Conservation (phyloP, 495 filamentous ascomycete species). For the Cenococcum geophilum region DNA sequence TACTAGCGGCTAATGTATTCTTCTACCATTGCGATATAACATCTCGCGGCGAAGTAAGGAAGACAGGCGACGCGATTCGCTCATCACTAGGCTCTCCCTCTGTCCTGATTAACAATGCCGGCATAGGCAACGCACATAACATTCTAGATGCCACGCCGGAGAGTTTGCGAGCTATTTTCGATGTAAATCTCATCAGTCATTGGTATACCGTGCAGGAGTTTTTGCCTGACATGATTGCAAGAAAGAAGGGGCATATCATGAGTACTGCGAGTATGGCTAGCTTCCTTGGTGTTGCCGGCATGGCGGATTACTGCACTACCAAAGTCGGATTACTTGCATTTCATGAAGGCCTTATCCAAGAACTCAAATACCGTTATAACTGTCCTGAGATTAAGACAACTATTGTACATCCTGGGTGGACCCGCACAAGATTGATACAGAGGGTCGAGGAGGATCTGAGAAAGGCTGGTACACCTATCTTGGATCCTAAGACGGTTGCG, state of each 20-base stretch:
- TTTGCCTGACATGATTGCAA: conserved; percentile 53
- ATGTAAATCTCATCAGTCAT: conserved; percentile 56
- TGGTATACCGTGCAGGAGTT: conserved; percentile 55
- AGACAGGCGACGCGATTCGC: conserved; percentile 45
- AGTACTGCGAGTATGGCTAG: conserved; percentile 51
- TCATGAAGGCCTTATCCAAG: conserved; percentile 43
- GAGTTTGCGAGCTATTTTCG: conserved; percentile 48
- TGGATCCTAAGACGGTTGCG: conserved; percentile 29
- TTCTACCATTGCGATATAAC: conserved; percentile 51
- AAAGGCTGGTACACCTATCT: conserved; percentile 1
- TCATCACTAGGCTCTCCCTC: conserved; percentile 45
- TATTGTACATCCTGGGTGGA: conserved; percentile 39
- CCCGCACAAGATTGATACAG: conserved; percentile 28
- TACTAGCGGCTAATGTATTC: conserved; percentile 33
- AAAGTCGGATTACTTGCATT: conserved; percentile 55
- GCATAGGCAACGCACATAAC: conserved; percentile 42
- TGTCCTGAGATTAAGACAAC: conserved; percentile 35
- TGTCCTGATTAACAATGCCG: conserved; percentile 57
- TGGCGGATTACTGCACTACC: conserved; percentile 51
- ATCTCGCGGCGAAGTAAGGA: conserved; percentile 41
- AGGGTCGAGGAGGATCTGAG: conserved; percentile 20
- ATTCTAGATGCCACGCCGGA: conserved; percentile 47
- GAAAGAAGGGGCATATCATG: conserved; percentile 57
- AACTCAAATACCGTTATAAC: conserved; percentile 34
- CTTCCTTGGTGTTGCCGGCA: conserved; percentile 46